Conservation (phyloP, 257 asterid genomes). For the Salvia splendens region DNA sequence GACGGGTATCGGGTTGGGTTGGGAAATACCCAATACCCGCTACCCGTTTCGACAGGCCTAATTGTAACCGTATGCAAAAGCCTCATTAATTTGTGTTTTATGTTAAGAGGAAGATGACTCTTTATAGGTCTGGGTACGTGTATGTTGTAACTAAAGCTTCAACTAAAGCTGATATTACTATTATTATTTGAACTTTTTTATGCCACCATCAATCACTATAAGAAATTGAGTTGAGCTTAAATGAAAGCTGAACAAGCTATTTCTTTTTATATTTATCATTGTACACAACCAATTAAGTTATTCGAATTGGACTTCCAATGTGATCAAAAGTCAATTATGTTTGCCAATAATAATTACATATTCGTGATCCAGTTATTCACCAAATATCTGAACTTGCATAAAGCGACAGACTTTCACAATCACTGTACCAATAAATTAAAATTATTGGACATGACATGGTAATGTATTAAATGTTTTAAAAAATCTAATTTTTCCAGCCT, state of each 20-base stretch:
- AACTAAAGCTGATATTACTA: too few species aligned
- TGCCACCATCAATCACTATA: background rate
- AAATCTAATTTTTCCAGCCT: conserved; percentile 24
- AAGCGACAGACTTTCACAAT: too few species aligned
- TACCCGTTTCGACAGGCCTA: too few species aligned
- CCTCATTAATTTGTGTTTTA: background rate
- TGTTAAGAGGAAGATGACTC: too few species aligned
- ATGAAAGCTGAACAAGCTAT: background rate
- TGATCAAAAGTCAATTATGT: background rate
- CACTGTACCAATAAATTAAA: background rate
- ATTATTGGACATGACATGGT: background rate
- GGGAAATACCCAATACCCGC: too few species aligned
- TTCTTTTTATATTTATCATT: too few species aligned
- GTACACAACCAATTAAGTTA: background rate
- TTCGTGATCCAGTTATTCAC: too few species aligned
- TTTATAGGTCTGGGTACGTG: too few species aligned
- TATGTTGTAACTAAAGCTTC: too few species aligned
- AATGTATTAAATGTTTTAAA: background rate
- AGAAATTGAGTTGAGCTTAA: background rate
- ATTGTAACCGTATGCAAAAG: background rate
- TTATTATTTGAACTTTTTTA: too few species aligned
- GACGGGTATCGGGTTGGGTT: too few species aligned
- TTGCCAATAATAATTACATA: background rate
- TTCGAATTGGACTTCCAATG: background rate
- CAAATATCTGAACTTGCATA: background rate